Evolutionary conservation across 352 stramenopile genomes (phyloP), one percentile per base, ranked within the genome.

Genomic region (Aphanomyces invadans): DNA sequence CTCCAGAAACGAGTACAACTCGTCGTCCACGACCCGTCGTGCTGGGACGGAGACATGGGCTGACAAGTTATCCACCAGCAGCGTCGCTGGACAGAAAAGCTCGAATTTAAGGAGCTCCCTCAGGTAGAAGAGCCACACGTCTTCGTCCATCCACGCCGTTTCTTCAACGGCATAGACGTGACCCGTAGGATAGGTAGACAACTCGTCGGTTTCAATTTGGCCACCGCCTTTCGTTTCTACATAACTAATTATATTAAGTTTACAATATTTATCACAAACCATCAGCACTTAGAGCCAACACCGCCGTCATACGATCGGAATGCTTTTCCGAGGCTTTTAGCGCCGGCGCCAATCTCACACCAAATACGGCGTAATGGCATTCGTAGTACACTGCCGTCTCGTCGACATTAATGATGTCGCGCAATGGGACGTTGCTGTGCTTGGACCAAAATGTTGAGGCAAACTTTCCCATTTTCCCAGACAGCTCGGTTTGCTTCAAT

Each of bases 351-450:
- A 4, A 46, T 25, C 21, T 54, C 3, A 0, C 59, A 56, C 59
- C 63, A 74, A 10, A 57, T 68, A 3, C 54, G 33, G 0, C n/a
- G 3, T 2, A 46, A 66, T 25, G 72, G 69, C 12, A 25, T 62
- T 75, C 67, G 23, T 36, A 61, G 19, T 65, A 74, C 2, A 73
- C 21, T 1, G 21, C 29, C 0, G 72, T 72, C 53, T 77, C 72
- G 38, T 74, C 70, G 1, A 67, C 31, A 21, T 71, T 74, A 26
- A 57, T n/a, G 49, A 57, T 57, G 23, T 57, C 49, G 1, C 49
- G 25, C 12, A 38, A 11, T 11, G 25, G 29, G 4, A 38, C 9
- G 0, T 57, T 5, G 12, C 25, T 26, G 11, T 39, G 11, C 4
- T 38, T 57, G 7, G 19, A 7, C 49, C 2, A 57, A n/a, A 57